Evolutionary conservation across 495 filamentous ascomycete species (phyloP).

Genomic region (Friedmanniomyces endolithicus): DNA sequence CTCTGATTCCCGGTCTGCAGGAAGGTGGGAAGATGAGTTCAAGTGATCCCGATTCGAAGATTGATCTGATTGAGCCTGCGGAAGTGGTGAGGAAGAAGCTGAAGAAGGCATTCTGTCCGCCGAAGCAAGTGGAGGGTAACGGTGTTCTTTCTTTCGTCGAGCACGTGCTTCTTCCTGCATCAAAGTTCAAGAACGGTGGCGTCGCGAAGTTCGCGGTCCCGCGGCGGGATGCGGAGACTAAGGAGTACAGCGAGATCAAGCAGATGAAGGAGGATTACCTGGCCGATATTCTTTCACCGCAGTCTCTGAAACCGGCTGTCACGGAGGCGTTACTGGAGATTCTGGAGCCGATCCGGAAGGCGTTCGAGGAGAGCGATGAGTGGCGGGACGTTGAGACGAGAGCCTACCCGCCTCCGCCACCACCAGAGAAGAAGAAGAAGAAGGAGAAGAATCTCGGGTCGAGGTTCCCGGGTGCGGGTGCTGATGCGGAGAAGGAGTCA

Average conservation of each 20-base stretch:
- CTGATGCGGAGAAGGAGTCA: constrained; percentile 17
- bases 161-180: constrained; percentile 65
- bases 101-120: constrained; percentile 64
- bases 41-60: constrained; percentile 61
- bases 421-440: constrained; percentile 51
- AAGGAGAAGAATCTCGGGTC: constrained; percentile 74
- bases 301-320: constrained; percentile 70
- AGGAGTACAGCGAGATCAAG: constrained; percentile 61
- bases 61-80: constrained; percentile 71
- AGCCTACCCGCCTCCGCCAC: constrained; percentile 64
- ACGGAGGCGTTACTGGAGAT: constrained; percentile 55
- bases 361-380: constrained; percentile 55
- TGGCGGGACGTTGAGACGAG: constrained; percentile 71
- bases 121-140: constrained; percentile 68
- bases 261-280: constrained; percentile 67
- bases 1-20: constrained; percentile 72
- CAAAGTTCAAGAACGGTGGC: constrained; percentile 40
- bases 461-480: constrained; percentile 42
- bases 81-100: constrained; percentile 68
- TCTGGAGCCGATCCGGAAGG: constrained; percentile 60
- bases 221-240: constrained; percentile 50
- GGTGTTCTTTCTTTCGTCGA: constrained; percentile 75
- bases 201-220: constrained; percentile 47
- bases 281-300: constrained; percentile 72
- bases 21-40: constrained; percentile 65